Percentiles rank a stretch among this genome's conserved stretches.
These are phyloP conservation scores for Daldinia grandis DNA, from an alignment of 495 filamentous ascomycete genomes.

Conservation along the genomic window DNA sequence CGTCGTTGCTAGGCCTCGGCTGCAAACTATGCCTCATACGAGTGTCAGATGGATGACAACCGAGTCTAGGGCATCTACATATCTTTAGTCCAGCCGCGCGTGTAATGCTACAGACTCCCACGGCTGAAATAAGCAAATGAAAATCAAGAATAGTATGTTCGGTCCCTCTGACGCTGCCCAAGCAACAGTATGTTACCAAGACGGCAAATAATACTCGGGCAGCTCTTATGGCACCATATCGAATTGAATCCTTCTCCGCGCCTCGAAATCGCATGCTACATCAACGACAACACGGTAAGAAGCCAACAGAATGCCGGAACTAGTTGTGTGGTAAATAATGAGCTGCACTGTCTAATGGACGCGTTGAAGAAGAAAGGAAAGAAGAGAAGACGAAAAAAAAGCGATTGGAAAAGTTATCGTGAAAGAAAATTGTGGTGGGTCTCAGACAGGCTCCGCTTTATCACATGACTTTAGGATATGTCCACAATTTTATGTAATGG, in stretches of 20 bases:
- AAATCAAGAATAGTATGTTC: slow-evolving; percentile 58
- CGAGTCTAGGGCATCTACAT: background rate
- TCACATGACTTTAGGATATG: slow-evolving; percentile 17
- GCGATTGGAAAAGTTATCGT: slow-evolving; percentile 22
- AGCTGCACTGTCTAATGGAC: slow-evolving; percentile 88
- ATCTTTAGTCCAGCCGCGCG: background rate
- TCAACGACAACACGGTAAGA: slow-evolving; percentile 67
- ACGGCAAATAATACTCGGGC: slow-evolving; percentile 70
- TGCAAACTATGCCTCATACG: background rate
- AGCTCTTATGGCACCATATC: slow-evolving; percentile 87
- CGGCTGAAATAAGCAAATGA: background rate
- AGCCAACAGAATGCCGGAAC: slow-evolving; percentile 73
- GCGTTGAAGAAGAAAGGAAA: slow-evolving; percentile 68
- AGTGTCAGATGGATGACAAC: background rate
- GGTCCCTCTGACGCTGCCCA: slow-evolving; percentile 92
- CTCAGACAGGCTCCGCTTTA: background rate
- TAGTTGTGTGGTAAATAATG: slow-evolving; percentile 68
- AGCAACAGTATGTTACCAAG: slow-evolving; percentile 64
- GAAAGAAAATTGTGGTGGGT: slow-evolving; percentile 40
- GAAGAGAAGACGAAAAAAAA: slow-evolving; percentile 8
- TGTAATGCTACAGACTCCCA: background rate
- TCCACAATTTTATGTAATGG: background rate
- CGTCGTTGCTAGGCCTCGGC: slow-evolving; percentile 4
- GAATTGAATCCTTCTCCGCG: slow-evolving; percentile 74
- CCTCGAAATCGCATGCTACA: slow-evolving; percentile 81